Evolutionary conservation across 768 basidiomycete species (phyloP).

Genomic region (Suillus clintonianus): DNA sequence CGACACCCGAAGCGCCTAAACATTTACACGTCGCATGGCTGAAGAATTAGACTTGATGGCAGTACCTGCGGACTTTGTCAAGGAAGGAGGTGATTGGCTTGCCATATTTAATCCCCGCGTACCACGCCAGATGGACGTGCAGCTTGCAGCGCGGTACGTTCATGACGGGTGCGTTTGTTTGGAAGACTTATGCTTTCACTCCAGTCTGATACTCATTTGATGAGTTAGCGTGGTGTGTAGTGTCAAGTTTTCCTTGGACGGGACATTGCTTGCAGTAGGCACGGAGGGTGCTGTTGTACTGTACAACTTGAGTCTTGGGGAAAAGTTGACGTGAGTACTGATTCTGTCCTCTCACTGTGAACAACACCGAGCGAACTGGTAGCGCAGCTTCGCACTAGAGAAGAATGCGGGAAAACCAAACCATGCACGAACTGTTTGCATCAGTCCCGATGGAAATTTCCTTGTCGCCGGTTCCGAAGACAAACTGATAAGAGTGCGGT

Average conservation of each 20-base stretch:
- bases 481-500: conserved; percentile 79
- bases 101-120: conserved; percentile 83
- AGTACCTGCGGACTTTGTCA: conserved; percentile 35
- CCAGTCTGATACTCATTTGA: neutral
- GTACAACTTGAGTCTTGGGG: conserved; percentile 26
- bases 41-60: conserved; percentile 27
- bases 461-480: conserved; percentile 89
- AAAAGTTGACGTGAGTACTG: conserved; percentile 28
- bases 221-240: conserved; percentile 75
- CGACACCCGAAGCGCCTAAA: neutral
- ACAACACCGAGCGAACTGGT: neutral
- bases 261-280: conserved; percentile 86
- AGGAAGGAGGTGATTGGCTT: conserved; percentile 87
- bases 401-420: neutral
- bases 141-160: conserved; percentile 33
- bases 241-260: conserved; percentile 92
- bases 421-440: conserved; percentile 66
- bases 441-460: conserved; percentile 70
- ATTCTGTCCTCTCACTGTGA: neutral
- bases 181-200: neutral
- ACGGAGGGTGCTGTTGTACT: conserved; percentile 32
- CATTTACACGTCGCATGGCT: neutral
- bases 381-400: neutral
- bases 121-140: conserved; percentile 77
- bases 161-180: conserved; percentile 3